Conservation (phyloP, 2,329 filamentous ascomycete genomes). For the Colletotrichum navitas region DNA sequence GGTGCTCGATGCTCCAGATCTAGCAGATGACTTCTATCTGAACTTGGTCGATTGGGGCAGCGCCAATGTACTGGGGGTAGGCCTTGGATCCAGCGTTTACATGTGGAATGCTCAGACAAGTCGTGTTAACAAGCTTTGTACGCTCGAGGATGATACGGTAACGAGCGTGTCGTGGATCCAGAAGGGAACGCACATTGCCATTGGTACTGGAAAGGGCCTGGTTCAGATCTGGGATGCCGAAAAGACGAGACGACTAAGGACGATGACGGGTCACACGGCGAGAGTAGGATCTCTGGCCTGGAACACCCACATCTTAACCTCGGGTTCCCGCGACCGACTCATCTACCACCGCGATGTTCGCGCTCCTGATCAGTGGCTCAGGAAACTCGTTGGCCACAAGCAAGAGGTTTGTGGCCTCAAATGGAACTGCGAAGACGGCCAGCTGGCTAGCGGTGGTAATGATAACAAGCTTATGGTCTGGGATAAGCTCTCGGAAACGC, state of each 20-base stretch:
- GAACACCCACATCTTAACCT: conserved; percentile 98
- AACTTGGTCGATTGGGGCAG: conserved; percentile 99
- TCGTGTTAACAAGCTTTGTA: conserved; percentile 93
- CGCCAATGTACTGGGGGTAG: conserved; percentile 92
- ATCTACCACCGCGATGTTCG: conserved; percentile 98
- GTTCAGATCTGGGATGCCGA: conserved; percentile 99
- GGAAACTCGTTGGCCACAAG: conserved; percentile 92
- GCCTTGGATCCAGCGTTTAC: conserved; percentile 92
- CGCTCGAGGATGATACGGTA: conserved; percentile 91
- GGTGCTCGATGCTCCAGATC: conserved; percentile 93
- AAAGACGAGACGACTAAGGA: conserved; percentile 84
- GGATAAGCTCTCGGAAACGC: conserved; percentile 95
- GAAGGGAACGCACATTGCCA: conserved; percentile 93
- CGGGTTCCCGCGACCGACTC: conserved; percentile 90
- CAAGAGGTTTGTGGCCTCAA: conserved; percentile 97
- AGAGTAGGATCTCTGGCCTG: conserved; percentile 94
- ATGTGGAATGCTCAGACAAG: conserved; percentile 98
- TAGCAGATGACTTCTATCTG: conserved; percentile 97
- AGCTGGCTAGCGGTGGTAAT: conserved; percentile 95
- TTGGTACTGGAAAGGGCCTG: conserved; percentile 92
- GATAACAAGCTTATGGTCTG: conserved; percentile 99
- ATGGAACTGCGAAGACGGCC: conserved; percentile 97
- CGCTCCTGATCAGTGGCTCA: conserved; percentile 89
- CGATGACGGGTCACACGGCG: conserved; percentile 96
- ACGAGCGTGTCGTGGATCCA: conserved; percentile 99